Evolutionary conservation across 129 eudicot species (phyloP), one percentile per base, ranked within the genome.

Genomic region (Calendula officinalis): DNA sequence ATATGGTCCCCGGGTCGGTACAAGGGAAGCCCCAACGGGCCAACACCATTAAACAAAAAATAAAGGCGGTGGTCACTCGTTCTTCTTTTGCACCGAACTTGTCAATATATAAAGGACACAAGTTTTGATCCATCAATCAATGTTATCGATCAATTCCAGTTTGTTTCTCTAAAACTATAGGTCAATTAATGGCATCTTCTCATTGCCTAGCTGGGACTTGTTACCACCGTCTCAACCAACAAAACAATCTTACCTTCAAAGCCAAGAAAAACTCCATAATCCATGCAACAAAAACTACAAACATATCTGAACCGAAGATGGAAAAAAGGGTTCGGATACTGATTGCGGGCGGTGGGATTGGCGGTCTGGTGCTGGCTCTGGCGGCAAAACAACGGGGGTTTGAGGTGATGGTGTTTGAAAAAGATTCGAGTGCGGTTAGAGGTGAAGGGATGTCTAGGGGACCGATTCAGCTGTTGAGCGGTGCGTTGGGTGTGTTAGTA

Each of bases 331-430:
- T 78, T 46, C 63, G 75, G 35, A 72, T 78, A 27, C 56, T 78
- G 60, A 73, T 78, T n/a, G 83, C 79, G 0, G 83, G 79, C 30
- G 83, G 83, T 16, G 83, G 79, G 35, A 15, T 78, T 54, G 79
- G 83, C 40, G 83, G 83, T 14, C 56, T 78, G 6, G 79, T 78
- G 43, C 51, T 78, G 13, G 83, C 83, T 41, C 44, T 78, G 5
- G 83, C 75, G 4, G 79, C 83, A 5, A 73, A 67, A 49, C 61
- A 51, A 33, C 67, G 67, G 48, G 83, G 78, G 42, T 78, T 72
- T 30, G 74, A 66, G 14, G 83, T 78, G 15, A 62, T 17, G 62
- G 83, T 78, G 71, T 78, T 78, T 66, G 83, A 78, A 45, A 78
- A 73, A 49, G 78, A 78, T 56, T 74, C 68, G 70, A 78, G 83